Percentiles rank a stretch among this genome's conserved stretches.
Conservation (phyloP, 73 alveolate species). For the Symbiodinium natans region DNA sequence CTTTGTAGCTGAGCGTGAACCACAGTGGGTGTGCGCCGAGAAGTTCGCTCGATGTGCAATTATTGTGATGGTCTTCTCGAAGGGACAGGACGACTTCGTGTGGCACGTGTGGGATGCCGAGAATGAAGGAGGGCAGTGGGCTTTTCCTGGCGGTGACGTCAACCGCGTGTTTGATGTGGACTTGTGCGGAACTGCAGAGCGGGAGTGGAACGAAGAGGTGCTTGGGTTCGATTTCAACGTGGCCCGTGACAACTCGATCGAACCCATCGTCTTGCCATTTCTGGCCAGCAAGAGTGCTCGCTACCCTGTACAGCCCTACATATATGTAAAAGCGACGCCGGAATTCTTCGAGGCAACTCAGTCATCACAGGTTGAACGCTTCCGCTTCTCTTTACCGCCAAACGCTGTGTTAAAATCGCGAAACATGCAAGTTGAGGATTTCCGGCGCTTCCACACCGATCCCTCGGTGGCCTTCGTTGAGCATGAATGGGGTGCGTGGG, state of each 20-base stretch:
- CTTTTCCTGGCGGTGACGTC: constrained; percentile 3
- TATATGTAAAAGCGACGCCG: not conserved
- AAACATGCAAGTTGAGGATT: not conserved
- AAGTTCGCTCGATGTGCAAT: not conserved
- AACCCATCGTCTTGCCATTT: not conserved
- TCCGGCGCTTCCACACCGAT: not conserved
- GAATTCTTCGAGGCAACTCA: not conserved
- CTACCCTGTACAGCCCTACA: not conserved
- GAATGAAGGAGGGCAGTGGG: not conserved
- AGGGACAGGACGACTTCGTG: not conserved
- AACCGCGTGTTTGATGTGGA: not conserved
- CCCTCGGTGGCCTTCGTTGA: not conserved
- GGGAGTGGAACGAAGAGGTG: constrained; percentile 16
- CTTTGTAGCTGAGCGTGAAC: not conserved
- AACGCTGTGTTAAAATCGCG: not conserved
- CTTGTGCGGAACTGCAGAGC: not conserved
- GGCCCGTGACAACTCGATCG: not conserved
- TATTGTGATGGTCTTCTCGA: not conserved
- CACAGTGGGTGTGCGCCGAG: not conserved
- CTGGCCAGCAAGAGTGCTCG: not conserved
- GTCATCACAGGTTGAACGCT: not conserved
- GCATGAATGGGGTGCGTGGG: not conserved
- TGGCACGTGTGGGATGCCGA: not conserved
- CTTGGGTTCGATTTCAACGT: not conserved
- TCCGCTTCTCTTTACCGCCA: not conserved